These are phyloP conservation scores for Davidsoniella virescens DNA, from an alignment of 2,329 filamentous ascomycete genomes.

Conservation along the genomic window DNA sequence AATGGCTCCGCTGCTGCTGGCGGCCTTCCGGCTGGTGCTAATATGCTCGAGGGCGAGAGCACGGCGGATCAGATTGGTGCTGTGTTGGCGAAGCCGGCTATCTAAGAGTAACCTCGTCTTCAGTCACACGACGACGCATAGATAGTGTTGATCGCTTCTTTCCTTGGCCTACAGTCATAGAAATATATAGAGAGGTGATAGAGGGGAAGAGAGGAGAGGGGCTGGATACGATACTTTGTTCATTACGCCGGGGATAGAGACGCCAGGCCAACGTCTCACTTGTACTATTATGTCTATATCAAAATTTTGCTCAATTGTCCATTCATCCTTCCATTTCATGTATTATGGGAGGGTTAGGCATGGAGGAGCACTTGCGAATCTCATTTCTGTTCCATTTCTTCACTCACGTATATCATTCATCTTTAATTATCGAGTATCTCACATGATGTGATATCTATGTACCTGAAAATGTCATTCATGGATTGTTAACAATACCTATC, in stretches of 20 bases:
- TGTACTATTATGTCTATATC: constrained; percentile 7
- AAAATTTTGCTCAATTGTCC: not conserved
- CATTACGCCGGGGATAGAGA: not conserved
- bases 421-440: too few relatives aligned
- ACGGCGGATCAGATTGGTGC: constrained; percentile 35
- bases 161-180: too few relatives aligned
- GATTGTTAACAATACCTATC: too few relatives aligned
- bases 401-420: not conserved
- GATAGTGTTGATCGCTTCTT: too few relatives aligned
- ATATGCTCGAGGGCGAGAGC: constrained; percentile 10
- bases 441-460: too few relatives aligned
- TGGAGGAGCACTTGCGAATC: not conserved
- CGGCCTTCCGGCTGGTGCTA: constrained; percentile 18
- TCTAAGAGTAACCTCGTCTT: constrained; percentile 23
- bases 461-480: too few relatives aligned
- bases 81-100: constrained; percentile 34
- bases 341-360: too few relatives aligned
- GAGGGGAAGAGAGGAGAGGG: not conserved
- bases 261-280: not conserved
- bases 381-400: constrained; percentile 1
- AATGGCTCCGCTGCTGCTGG: not conserved
- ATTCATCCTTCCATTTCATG: too few relatives aligned
- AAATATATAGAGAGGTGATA: too few relatives aligned
- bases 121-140: too few relatives aligned
- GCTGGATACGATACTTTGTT: not conserved